These are phyloP conservation scores for Candida dajiaensis DNA, from an alignment of 805 yeast species.

Conservation along the genomic window DNA sequence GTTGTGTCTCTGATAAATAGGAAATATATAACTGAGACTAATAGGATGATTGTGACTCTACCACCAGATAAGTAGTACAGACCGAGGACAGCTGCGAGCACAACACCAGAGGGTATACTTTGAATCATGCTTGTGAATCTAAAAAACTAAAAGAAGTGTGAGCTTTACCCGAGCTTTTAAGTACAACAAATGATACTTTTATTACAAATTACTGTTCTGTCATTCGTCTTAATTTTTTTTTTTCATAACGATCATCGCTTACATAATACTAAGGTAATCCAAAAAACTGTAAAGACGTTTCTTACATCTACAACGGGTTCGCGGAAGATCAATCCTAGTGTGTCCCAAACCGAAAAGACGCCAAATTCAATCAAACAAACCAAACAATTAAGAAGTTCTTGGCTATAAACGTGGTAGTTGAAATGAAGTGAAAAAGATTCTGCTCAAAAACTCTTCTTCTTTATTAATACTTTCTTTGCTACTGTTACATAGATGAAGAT, in stretches of 20 bases:
- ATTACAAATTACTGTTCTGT: not conserved
- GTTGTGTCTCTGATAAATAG: slow-evolving; percentile 17
- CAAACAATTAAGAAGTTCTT: too few species aligned
- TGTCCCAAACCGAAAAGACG: not conserved
- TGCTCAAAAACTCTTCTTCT: not conserved
- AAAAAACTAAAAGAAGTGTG: not conserved
- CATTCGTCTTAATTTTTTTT: not conserved
- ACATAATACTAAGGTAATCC: too few species aligned
- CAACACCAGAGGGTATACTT: slow-evolving; percentile 10
- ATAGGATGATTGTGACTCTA: slow-evolving; percentile 28
- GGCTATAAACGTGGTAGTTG: not conserved
- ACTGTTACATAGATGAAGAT: slow-evolving; percentile 36
- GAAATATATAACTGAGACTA: slow-evolving; percentile 21
- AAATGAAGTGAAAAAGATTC: not conserved
- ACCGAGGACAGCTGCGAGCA: slow-evolving; percentile 6
- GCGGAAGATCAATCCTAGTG: not conserved
- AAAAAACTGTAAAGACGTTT: too few species aligned
- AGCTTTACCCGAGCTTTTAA: not conserved
- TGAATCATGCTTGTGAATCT: not conserved
- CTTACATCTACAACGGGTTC: too few species aligned
- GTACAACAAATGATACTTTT: not conserved
- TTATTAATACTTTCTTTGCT: too few species aligned
- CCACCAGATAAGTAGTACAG: slow-evolving; percentile 29
- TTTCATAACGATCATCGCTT: not conserved
- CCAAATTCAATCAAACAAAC: too few species aligned